Conservation (phyloP, 148 eudicot species). For the Rhododendron henanense region DNA sequence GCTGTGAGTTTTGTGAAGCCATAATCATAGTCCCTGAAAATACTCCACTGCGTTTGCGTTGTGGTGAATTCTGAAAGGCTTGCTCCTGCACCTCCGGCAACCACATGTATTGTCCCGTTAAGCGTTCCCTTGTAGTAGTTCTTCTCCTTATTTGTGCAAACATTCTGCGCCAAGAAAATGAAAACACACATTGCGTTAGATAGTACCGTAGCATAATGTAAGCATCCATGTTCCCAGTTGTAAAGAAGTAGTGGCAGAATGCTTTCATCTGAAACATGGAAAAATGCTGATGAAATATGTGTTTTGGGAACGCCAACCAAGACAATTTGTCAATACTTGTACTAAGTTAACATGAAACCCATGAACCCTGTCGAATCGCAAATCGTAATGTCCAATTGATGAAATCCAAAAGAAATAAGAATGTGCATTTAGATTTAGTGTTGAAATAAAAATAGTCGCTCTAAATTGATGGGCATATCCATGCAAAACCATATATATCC, state of each 20-base stretch:
- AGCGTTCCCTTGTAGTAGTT: conserved; percentile 48
- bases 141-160: conserved; percentile 65
- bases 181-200: not conserved
- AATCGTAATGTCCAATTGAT: not conserved
- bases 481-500: not conserved
- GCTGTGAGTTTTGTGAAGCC: conserved; percentile 90
- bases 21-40: conserved; percentile 66
- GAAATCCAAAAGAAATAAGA: not conserved
- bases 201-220: not conserved
- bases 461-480: not conserved
- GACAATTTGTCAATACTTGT: not conserved
- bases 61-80: conserved; percentile 51
- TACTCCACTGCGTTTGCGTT: conserved; percentile 59
- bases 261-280: not conserved
- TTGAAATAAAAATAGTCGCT: not conserved
- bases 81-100: conserved; percentile 88
- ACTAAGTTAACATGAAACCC: not conserved
- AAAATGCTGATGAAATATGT: not conserved
- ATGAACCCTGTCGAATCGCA: not conserved
- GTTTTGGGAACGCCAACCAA: not conserved
- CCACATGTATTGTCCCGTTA: conserved; percentile 80
- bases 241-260: not conserved
- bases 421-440: not conserved
- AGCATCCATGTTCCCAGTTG: not conserved
- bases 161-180: conserved; percentile 39